Base-by-base conservation (phyloP, 2,329 filamentous ascomycete genomes). In the Pleomassaria siparia region DNA sequence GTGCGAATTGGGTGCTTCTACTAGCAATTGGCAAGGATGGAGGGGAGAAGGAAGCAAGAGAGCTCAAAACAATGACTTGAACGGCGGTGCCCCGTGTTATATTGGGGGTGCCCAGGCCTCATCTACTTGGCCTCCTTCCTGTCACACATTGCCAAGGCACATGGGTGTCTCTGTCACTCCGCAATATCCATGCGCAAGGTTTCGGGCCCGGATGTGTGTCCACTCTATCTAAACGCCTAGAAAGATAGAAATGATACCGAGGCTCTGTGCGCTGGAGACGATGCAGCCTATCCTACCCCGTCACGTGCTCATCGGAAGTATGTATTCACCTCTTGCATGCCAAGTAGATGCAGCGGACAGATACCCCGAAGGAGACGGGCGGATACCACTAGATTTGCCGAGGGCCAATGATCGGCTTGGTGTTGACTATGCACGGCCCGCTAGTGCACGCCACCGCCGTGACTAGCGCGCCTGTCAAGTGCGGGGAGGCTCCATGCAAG, bases 61-160 rank as follows among this genome's bases (percentile, higher is more conserved):
- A 21, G 40, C 11, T 22, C 26, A 32, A 15, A 4, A 37, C 35
- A n/a, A 22, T 37, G n/a, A 21, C 8, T 4, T 22, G 10, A 13
- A 37, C 35, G 35, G 24, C 35, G 10, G n/a, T 18, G 35, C 35
- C 18, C 18, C n/a, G n/a, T 22, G 18, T 22, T 37, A 37, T 37
- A 37, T 24, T 37, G 12, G 6, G 9, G n/a, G 35, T 5, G 35
- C 35, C 35, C 35, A 37, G 35, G 4, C 18, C 3, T 37, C 20
- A 37, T 37, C 35, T 37, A 20, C 35, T 20, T 37, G n/a, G 3
- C 7, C 35, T 37, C 35, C 35, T 37, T 37, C 35, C 35, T 13
- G 35, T 37, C 24, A 20, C 20, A 37, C 35, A 4, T 8, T 24
- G 35, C 35, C 35, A 37, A 37, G 35, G 9, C 9, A 10, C 35